A percentile compares a stretch with the other conserved stretches of the same genome.
Conservation (phyloP, 164 flowering plant genomes). For the Vitis rotundifolia region DNA sequence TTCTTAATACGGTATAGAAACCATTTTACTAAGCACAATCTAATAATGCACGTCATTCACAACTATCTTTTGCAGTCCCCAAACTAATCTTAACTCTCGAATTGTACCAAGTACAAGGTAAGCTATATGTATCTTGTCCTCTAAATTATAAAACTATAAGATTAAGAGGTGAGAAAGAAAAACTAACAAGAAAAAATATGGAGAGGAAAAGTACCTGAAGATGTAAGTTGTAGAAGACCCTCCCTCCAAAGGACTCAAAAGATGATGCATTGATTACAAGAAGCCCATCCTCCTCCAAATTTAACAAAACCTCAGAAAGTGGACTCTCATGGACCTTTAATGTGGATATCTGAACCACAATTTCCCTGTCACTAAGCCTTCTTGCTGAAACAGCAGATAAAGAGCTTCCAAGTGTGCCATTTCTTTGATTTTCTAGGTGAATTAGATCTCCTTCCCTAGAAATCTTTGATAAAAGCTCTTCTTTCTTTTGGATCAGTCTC, state of each 20-base stretch:
- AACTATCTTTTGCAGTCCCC: no score
- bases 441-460: conserved; percentile 15
- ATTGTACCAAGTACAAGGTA: no score
- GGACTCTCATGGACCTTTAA: conserved; percentile 9
- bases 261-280: conserved; percentile 42
- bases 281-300: conserved; percentile 47
- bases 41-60: no score
- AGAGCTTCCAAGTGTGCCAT: not conserved
- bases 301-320: conserved; percentile 31
- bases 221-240: conserved; percentile 49
- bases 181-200: no score
- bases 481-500: conserved; percentile 35
- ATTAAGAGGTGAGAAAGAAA: no score
- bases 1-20: no score
- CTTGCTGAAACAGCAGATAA: conserved; percentile 28
- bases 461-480: conserved; percentile 36
- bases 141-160: no score
- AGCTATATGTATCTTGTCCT: no score
- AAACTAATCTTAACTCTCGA: no score
- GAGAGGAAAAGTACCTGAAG: conserved; percentile 36
- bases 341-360: conserved; percentile 47
- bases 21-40: no score
- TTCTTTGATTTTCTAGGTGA: conserved; percentile 4
- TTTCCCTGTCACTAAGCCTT: conserved; percentile 39
- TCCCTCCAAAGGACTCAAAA: conserved; percentile 33